phyloP scores from a whole-genome alignment of 257 asterid genomes.

The Rehmannia glutinosa region DNA sequence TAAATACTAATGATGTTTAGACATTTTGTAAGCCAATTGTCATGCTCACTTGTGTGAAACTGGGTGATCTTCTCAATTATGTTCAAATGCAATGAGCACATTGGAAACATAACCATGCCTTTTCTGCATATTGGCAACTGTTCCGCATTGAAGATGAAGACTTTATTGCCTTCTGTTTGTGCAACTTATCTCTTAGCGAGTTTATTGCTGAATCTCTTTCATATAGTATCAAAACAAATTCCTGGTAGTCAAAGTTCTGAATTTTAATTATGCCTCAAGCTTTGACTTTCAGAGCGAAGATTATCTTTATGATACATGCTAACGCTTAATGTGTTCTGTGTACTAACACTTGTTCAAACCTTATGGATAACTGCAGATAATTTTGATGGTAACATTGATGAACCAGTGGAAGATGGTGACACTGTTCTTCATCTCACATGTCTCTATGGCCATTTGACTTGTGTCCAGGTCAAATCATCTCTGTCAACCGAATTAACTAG shows the following conservation, averaged over 20 bases:
- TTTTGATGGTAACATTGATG: conserved; percentile 66
- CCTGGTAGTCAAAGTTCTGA: conserved; percentile 10
- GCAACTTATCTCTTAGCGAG: neutral
- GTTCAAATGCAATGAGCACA: neutral
- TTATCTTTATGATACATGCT: neutral
- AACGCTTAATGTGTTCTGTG: neutral
- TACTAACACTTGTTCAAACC: conserved; percentile 15
- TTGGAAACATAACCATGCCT: neutral
- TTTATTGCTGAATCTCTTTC: neutral
- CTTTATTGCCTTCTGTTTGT: neutral
- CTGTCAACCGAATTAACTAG: neutral
- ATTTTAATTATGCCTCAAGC: conserved; percentile 25
- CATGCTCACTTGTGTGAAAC: neutral
- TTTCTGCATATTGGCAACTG: neutral
- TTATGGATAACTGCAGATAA: conserved; percentile 38
- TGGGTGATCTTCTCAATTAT: neutral
- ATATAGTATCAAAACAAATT: neutral
- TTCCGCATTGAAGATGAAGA: neutral
- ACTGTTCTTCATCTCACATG: conserved; percentile 90
- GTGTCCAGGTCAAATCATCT: conserved; percentile 64
- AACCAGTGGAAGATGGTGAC: conserved; percentile 91
- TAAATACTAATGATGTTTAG: too few species aligned
- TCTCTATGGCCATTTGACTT: conserved; percentile 73
- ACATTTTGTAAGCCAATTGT: neutral
- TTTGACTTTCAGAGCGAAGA: neutral